A percentile compares a stretch with the other conserved stretches of the same genome.
phyloP scores from a whole-genome alignment of 352 stramenopile genomes.

The Pythium apleroticum region DNA sequence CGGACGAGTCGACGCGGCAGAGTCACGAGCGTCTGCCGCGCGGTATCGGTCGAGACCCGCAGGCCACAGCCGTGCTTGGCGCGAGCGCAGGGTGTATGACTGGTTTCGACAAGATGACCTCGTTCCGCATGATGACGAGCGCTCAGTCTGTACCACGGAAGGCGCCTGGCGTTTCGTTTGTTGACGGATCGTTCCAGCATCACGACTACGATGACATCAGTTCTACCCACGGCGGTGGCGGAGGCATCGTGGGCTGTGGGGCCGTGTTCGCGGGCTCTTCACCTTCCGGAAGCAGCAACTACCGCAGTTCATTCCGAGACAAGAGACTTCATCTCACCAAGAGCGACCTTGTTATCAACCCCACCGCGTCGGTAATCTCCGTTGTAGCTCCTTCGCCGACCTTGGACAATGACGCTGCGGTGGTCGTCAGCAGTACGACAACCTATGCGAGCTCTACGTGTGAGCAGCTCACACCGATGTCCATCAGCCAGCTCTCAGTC shows the following conservation, averaged over 20 bases:
- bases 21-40: slow-evolving; percentile 7
- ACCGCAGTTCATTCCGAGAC: neutral
- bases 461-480: neutral
- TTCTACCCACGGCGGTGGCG: neutral
- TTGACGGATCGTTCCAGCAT: neutral
- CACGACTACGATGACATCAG: neutral
- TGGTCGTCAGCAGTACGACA: neutral
- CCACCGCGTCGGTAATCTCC: neutral
- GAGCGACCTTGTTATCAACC: neutral
- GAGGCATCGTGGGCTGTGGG: slow-evolving; percentile 7
- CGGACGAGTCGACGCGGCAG: slow-evolving; percentile 10
- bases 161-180: slow-evolving; percentile 2
- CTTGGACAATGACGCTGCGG: neutral
- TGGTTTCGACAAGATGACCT: slow-evolving; percentile 14
- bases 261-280: slow-evolving; percentile 13
- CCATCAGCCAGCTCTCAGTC: neutral
- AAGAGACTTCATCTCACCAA: slow-evolving; percentile 1
- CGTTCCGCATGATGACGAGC: slow-evolving; percentile 4
- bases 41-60: slow-evolving; percentile 18
- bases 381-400: neutral
- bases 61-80: slow-evolving; percentile 16
- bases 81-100: slow-evolving; percentile 6
- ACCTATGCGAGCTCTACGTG: slow-evolving; percentile 3
- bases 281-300: slow-evolving; percentile 2
- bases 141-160: neutral